Percentiles rank a stretch among this genome's conserved stretches.
Conservation (phyloP, 2,329 filamentous ascomycete genomes). For the Penicillium frequentans region DNA sequence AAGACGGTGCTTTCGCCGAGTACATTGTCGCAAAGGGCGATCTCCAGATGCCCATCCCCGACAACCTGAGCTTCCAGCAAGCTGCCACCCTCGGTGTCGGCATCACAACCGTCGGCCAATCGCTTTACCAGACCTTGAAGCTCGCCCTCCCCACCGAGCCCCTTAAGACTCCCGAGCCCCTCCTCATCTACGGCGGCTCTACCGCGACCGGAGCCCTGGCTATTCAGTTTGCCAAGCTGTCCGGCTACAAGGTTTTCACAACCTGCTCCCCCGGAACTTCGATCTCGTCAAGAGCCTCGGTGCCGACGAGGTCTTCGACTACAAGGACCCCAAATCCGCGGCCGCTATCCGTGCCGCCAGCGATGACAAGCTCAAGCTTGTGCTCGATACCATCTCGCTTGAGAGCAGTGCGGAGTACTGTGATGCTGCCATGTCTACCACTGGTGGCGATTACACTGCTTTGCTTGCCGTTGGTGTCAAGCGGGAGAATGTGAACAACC, state of each 20-base stretch:
- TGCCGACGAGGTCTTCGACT: conserved; percentile 36
- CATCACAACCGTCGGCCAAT: conserved; percentile 50
- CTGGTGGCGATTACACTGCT: conserved; percentile 29
- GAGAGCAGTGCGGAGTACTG: conserved; percentile 30
- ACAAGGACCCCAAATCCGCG: conserved; percentile 19
- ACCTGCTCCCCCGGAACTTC: conserved; percentile 37
- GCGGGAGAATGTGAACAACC: conserved; percentile 31
- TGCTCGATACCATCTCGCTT: conserved; percentile 36
- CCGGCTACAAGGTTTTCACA: conserved; percentile 30
- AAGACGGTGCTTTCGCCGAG: conserved; percentile 57
- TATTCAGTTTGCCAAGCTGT: conserved; percentile 43
- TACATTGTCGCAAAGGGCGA: conserved; percentile 54
- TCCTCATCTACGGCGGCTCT: conserved; percentile 42
- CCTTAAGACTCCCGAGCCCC: conserved; percentile 10
- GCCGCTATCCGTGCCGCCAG: conserved; percentile 31
- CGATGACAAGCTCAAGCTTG: conserved; percentile 30
- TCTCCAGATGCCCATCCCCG: conserved; percentile 49
- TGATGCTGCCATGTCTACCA: conserved; percentile 29
- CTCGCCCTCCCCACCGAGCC: conserved; percentile 27
- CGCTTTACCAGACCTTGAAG: conserved; percentile 35
- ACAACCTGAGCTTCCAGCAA: conserved; percentile 51
- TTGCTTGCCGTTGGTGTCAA: conserved; percentile 23
- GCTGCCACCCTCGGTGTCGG: conserved; percentile 55
- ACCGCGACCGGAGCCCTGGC: conserved; percentile 38
- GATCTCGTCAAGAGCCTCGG: conserved; percentile 32